Conservation (phyloP, 495 filamentous ascomycete genomes). For the Viridothelium virens region DNA sequence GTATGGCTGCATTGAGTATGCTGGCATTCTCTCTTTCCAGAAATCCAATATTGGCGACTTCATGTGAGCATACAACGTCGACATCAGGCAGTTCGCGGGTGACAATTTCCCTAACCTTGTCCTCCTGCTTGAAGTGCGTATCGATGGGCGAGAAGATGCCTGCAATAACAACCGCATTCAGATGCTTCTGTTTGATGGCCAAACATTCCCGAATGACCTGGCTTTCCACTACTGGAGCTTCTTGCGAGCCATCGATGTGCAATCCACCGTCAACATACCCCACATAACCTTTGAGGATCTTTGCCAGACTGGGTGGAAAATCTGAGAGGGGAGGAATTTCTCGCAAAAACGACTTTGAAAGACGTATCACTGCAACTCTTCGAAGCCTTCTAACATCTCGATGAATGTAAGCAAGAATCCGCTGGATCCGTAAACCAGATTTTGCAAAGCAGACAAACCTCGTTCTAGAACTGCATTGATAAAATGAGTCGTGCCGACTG, state of each 20-base stretch:
- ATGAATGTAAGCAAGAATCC: neutral
- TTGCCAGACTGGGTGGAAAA: conserved; percentile 29
- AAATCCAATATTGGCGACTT: conserved; percentile 44
- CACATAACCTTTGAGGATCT: conserved; percentile 42
- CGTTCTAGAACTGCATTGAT: conserved; percentile 55
- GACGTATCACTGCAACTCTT: conserved; percentile 48
- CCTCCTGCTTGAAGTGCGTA: conserved; percentile 42
- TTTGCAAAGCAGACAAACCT: neutral
- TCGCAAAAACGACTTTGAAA: conserved; percentile 48
- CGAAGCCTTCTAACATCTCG: conserved; percentile 43
- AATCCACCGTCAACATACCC: conserved; percentile 42
- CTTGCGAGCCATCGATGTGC: conserved; percentile 45
- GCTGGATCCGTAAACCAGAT: neutral
- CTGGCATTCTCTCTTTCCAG: conserved; percentile 48
- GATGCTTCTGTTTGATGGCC: conserved; percentile 39
- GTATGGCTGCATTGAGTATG: conserved; percentile 46
- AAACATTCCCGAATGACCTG: conserved; percentile 40
- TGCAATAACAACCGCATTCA: conserved; percentile 47
- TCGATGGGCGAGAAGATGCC: conserved; percentile 55
- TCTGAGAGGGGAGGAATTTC: conserved; percentile 50
- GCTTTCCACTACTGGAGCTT: conserved; percentile 40
- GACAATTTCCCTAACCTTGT: conserved; percentile 40
- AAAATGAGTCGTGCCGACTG: conserved; percentile 58
- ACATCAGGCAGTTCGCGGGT: conserved; percentile 38
- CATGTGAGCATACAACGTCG: conserved; percentile 42